phyloP scores from a whole-genome alignment of 805 yeast species.

The Kluyveromyces siamensis region DNA sequence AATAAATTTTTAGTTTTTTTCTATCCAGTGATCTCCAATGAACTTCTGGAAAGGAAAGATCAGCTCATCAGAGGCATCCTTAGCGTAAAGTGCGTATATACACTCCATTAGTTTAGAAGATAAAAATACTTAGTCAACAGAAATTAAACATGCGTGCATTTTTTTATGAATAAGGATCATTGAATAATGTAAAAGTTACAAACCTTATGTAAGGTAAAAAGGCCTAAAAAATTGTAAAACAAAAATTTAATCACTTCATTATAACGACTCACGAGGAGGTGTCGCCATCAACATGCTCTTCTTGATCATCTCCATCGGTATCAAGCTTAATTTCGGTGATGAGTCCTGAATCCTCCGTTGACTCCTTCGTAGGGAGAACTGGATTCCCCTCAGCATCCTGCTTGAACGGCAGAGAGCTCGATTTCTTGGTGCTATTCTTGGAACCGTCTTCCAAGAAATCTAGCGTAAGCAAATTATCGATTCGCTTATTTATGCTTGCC shows the following conservation, averaged over 20 bases:
- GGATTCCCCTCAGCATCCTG: neutral
- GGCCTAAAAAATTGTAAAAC: neutral
- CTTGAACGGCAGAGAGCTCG: slow-evolving; percentile 4
- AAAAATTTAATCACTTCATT: neutral
- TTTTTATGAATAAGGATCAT: neutral
- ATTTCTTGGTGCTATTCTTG: slow-evolving; percentile 20
- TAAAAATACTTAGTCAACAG: no score
- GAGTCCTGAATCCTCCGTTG: neutral
- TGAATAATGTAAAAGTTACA: neutral
- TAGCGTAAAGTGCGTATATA: no score
- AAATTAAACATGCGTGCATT: no score
- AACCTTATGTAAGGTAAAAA: neutral
- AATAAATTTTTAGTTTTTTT: no score
- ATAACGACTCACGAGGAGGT: neutral
- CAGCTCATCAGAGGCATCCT: no score
- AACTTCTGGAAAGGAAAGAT: no score
- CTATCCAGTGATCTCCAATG: no score
- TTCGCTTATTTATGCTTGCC: slow-evolving; percentile 20
- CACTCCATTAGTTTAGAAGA: no score
- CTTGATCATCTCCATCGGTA: neutral
- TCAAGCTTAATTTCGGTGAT: neutral
- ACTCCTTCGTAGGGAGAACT: neutral
- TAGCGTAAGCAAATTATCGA: slow-evolving; percentile 21
- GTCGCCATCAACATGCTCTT: neutral
- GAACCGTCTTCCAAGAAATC: slow-evolving; percentile 26